Conservation (phyloP, 2,329 filamentous ascomycete species). For the Diplodia mutila region DNA sequence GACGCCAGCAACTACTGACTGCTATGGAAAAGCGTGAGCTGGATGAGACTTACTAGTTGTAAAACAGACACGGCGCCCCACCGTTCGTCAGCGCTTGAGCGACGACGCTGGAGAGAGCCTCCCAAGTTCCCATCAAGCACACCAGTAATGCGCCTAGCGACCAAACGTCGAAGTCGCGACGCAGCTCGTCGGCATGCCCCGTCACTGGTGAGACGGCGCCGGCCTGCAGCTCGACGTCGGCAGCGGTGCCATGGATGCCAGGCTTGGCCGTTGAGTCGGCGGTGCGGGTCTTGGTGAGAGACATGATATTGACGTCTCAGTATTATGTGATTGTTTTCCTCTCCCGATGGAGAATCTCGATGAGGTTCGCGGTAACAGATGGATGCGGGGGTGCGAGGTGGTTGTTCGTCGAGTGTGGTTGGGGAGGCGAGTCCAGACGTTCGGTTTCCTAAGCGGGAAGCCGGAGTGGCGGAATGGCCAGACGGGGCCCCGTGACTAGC, state of each 20-base stretch:
- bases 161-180: conserved; percentile 48
- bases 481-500: not conserved
- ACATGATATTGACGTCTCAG: not conserved
- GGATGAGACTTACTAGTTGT: conserved; percentile 32
- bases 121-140: conserved; percentile 58
- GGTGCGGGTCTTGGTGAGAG: not conserved
- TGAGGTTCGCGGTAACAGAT: not conserved
- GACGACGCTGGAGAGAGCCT: conserved; percentile 53
- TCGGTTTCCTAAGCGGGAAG: conserved; percentile 19
- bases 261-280: conserved; percentile 6
- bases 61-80: conserved; percentile 54
- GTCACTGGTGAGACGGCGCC: not conserved
- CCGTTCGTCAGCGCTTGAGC: conserved; percentile 50
- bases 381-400: not conserved
- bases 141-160: conserved; percentile 51
- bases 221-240: conserved; percentile 5
- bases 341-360: no score
- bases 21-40: not conserved
- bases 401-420: not conserved
- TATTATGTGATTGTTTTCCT: not conserved
- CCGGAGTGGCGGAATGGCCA: conserved; percentile 5
- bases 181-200: conserved; percentile 35
- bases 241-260: not conserved
- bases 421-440: not conserved
- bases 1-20: not conserved